Conservation (phyloP, 139 green algal species). For the Volvox africanus region DNA sequence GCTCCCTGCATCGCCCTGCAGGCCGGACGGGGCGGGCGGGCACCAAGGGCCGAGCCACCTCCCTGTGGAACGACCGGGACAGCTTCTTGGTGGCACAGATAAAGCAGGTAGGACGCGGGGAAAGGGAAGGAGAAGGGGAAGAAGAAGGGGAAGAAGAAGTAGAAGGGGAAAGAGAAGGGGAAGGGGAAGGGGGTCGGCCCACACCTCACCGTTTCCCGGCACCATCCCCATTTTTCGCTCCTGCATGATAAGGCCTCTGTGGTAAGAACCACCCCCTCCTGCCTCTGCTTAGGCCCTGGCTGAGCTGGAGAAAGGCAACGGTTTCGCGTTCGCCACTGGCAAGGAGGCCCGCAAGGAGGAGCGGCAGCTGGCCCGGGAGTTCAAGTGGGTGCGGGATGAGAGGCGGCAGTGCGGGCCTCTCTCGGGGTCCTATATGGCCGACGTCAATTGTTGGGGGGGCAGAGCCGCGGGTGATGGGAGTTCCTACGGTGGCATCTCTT, state of each 20-base stretch:
- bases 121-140: not conserved
- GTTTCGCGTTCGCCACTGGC: constrained; percentile 85
- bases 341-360: constrained; percentile 83
- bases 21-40: constrained; percentile 84
- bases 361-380: constrained; percentile 69
- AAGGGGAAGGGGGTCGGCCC: not conserved
- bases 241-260: no score
- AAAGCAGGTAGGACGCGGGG: constrained; percentile 42
- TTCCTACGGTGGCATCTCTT: no score
- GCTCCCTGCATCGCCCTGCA: constrained; percentile 20
- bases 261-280: no score
- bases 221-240: no score
- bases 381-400: constrained; percentile 56
- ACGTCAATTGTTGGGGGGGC: no score
- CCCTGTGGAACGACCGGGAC: constrained; percentile 85
- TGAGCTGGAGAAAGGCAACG: constrained; percentile 86
- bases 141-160: not conserved
- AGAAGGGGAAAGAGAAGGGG: not conserved
- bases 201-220: no score
- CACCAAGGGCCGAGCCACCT: constrained; percentile 79
- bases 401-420: no score
- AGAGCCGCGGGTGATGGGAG: no score
- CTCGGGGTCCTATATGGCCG: no score
- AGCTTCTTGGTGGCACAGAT: constrained; percentile 81
- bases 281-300: constrained; percentile 61